Conservation (phyloP, 2,329 filamentous ascomycete species). For the Leptographium galeiforme region DNA sequence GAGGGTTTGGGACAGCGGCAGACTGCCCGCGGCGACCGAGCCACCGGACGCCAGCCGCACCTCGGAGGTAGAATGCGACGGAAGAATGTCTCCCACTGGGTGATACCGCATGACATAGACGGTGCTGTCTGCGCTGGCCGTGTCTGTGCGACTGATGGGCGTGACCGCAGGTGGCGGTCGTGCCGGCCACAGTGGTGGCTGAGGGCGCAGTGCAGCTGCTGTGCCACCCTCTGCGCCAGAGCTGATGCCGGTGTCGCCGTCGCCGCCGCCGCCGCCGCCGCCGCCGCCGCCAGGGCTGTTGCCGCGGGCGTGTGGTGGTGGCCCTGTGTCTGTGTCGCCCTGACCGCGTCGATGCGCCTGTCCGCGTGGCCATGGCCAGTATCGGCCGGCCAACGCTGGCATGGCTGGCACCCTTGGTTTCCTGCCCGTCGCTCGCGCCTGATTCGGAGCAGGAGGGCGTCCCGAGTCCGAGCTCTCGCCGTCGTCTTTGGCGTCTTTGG, state of each 20-base stretch:
- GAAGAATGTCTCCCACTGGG: conserved; percentile 35
- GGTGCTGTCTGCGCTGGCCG: conserved; percentile 49
- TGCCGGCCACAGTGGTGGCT: conserved; percentile 40
- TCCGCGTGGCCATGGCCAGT: background rate
- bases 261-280: background rate
- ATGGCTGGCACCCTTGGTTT: background rate
- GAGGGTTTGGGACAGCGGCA: background rate
- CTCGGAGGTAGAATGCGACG: conserved; percentile 30
- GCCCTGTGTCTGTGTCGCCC: background rate
- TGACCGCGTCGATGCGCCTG: background rate
- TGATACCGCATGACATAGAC: conserved; percentile 51
- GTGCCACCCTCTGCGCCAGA: background rate
- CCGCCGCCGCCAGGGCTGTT: background rate
- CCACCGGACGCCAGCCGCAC: conserved; percentile 5
- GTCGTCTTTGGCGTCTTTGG: conserved; percentile 15
- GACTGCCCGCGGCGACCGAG: background rate
- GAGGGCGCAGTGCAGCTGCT: conserved; percentile 10
- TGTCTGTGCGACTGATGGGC: conserved; percentile 47
- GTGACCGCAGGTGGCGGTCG: conserved; percentile 41
- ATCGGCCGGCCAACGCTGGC: background rate
- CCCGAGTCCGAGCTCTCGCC: background rate
- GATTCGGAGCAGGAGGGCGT: background rate
- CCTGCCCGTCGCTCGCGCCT: background rate
- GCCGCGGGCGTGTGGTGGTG: background rate
- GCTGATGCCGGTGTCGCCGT: background rate